Evolutionary conservation across 148 eudicot species (phyloP), one percentile per base, ranked within the genome.

Genomic region (Nepenthes gracilis): DNA sequence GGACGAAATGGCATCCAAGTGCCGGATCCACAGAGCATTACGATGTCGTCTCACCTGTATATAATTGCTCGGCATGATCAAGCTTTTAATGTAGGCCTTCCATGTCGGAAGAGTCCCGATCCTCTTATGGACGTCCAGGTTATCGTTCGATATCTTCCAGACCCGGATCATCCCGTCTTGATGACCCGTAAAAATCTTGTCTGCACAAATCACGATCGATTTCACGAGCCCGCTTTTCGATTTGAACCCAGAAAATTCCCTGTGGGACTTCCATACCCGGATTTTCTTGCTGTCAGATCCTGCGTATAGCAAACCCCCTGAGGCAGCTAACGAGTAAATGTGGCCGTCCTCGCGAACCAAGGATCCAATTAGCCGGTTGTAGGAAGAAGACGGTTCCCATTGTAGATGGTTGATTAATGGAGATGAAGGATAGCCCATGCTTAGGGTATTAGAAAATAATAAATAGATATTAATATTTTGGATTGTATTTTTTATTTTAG

Each of bases 161-260:
- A 65, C 68, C 11, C 68, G 61, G 33, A 65, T 65, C 61, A 56
- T 65, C 33, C 61, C 61, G 33, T 65, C 68, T n/a, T 65, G 68
- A 12, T 65, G 68, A 1, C 61, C 68, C n/a, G 68, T 65, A 9
- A 55, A 57, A 52, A 65, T 56, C 54, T 65, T 65, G 4, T 65
- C 55, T 0, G 43, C 50, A 1, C 53, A 11, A 14, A 65, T 55
- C 4, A 56, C 61, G 23, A 65, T 65, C 12, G 68, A 58, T 54
- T 65, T 65, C 6, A 65, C 61, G 5, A 56, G 43, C 9, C 68
- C 68, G 34, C 67, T 64, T 1, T 53, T 35, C 2, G 67, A 64
- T 7, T 55, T 64, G 32, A 64, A 64, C 33, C 52, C 53, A 9
- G 53, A 33, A 23, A 38, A 55, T 2, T 55, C 33, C 34, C 55